Evolutionary conservation across 495 filamentous ascomycete species (phyloP).

Genomic region (Lasiosphaeris hirsuta): DNA sequence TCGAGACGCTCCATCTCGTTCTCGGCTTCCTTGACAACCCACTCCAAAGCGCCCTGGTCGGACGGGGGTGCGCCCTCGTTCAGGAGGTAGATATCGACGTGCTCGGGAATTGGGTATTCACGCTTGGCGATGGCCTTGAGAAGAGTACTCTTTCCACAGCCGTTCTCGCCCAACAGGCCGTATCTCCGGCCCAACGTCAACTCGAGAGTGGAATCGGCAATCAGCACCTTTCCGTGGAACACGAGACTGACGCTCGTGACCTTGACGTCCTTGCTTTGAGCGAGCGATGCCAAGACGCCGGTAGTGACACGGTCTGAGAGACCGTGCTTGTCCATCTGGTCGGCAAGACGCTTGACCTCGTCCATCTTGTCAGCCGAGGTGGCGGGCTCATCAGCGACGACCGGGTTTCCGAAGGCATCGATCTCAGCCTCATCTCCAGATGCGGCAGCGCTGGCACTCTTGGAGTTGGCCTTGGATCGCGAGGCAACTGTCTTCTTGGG

Average conservation of each 20-base stretch:
- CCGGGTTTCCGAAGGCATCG: constrained; percentile 57
- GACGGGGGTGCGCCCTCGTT: constrained; percentile 95
- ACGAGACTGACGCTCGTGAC: constrained; percentile 89
- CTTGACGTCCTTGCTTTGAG: constrained; percentile 87
- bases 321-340: constrained; percentile 94
- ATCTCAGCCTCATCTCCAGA: constrained; percentile 65
- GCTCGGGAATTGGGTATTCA: constrained; percentile 93
- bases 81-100: constrained; percentile 96
- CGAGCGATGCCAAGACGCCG: constrained; percentile 85
- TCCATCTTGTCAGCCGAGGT: constrained; percentile 69
- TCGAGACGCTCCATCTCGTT: constrained; percentile 88
- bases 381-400: constrained; percentile 62
- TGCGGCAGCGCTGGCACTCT: constrained; percentile 60
- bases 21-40: constrained; percentile 95
- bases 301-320: constrained; percentile 97
- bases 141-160: constrained; percentile 95
- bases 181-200: constrained; percentile 91
- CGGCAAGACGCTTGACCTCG: constrained; percentile 64
- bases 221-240: constrained; percentile 95
- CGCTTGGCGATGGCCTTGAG: constrained; percentile 91
- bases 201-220: constrained; percentile 89
- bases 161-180: constrained; percentile 96
- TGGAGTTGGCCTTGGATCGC: constrained; percentile 64
- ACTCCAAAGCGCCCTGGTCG: constrained; percentile 88
- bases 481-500: constrained; percentile 71